Evolutionary conservation across 169 alveolate species (phyloP).

Genomic region (Sarcocystis neurona): DNA sequence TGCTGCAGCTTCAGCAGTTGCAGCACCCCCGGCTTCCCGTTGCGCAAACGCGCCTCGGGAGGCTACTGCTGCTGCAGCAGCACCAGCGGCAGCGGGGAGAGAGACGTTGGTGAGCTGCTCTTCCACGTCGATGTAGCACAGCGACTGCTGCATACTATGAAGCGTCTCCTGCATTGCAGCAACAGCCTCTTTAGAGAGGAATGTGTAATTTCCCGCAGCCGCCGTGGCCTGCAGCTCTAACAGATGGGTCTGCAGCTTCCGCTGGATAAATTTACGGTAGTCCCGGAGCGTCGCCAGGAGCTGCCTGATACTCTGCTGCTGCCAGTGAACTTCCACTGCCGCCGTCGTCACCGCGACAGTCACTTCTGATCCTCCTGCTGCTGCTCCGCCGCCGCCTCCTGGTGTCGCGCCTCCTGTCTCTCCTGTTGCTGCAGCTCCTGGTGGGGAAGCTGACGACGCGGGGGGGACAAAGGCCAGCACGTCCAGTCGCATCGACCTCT

Average conservation of each 20-base stretch:
- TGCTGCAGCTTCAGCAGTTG: not conserved
- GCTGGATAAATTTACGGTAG: slow-evolving; percentile 26
- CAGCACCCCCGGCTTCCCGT: not conserved
- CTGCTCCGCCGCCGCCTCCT: not conserved
- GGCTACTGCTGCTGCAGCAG: not conserved
- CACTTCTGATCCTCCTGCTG: slow-evolving; percentile 17
- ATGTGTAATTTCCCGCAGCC: slow-evolving; percentile 50
- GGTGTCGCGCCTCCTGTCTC: not conserved
- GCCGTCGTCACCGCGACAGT: slow-evolving; percentile 61
- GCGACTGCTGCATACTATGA: slow-evolving; percentile 58
- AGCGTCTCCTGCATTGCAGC: slow-evolving; percentile 59
- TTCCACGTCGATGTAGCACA: slow-evolving; percentile 37
- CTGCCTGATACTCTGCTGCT: slow-evolving; percentile 64
- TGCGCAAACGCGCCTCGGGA: no score
- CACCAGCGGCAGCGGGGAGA: slow-evolving; percentile 9
- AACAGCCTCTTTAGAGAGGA: slow-evolving; percentile 55
- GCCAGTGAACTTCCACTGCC: slow-evolving; percentile 69
- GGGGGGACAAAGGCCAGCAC: slow-evolving; percentile 31
- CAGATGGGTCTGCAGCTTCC: slow-evolving; percentile 44
- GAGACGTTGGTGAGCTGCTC: slow-evolving; percentile 8
- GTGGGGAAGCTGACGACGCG: not conserved
- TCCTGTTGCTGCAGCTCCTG: slow-evolving; percentile 4
- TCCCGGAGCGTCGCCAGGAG: slow-evolving; percentile 42
- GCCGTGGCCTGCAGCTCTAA: slow-evolving; percentile 50
- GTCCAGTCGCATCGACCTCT: slow-evolving; percentile 66